These are phyloP conservation scores for Fusarium devonianum DNA, from an alignment of 2,329 filamentous ascomycete genomes.

Conservation along the genomic window DNA sequence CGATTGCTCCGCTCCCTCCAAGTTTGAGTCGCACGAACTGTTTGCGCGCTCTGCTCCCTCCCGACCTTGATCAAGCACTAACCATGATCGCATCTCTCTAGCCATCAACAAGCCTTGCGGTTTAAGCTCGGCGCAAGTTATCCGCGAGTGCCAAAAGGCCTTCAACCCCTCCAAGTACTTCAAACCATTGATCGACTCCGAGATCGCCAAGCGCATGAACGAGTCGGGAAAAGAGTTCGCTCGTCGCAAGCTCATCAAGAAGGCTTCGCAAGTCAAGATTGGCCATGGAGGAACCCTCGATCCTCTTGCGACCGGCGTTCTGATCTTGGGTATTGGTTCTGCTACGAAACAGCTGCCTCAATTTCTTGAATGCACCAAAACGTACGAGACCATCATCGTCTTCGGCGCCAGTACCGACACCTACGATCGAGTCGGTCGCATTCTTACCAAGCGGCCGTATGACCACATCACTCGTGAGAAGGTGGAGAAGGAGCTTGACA, in stretches of 20 bases:
- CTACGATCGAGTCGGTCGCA: constrained; percentile 86
- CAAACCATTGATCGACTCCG: constrained; percentile 74
- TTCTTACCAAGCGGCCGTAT: constrained; percentile 77
- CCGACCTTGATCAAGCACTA: constrained; percentile 10
- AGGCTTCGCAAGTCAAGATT: constrained; percentile 80
- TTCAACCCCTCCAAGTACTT: constrained; percentile 86
- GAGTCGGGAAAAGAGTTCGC: constrained; percentile 67
- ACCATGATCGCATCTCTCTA: constrained; percentile 48
- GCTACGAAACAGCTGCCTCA: constrained; percentile 83
- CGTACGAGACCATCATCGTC: constrained; percentile 86
- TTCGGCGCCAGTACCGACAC: constrained; percentile 94
- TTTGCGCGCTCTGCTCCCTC: background rate
- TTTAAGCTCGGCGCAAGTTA: constrained; percentile 86
- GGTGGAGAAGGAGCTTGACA: constrained; percentile 77
- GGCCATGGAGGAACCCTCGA: constrained; percentile 96
- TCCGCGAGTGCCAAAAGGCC: constrained; percentile 83
- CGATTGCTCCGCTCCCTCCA: constrained; percentile 1
- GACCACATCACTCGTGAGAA: constrained; percentile 80
- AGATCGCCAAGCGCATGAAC: constrained; percentile 61
- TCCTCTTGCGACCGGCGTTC: constrained; percentile 89
- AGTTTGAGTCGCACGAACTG: constrained; percentile 4
- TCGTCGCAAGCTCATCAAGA: constrained; percentile 64
- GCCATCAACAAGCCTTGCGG: constrained; percentile 92
- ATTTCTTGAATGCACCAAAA: constrained; percentile 90
- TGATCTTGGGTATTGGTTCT: constrained; percentile 85